Conservation (phyloP, 1,284 basidiomycete species). For the Marasmius oreades region DNA sequence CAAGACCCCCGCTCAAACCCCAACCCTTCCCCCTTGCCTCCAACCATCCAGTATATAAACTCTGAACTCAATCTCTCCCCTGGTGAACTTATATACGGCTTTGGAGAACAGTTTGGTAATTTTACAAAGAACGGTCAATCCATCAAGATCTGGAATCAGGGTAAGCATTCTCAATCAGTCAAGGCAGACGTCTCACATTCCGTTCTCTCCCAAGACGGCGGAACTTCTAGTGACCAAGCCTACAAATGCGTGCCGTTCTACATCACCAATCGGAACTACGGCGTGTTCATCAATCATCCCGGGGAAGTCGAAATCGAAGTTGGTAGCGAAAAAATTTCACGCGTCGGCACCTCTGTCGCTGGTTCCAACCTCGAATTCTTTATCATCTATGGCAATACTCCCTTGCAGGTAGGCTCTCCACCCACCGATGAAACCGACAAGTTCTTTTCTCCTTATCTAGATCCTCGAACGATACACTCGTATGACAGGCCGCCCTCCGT, state of each 20-base stretch:
- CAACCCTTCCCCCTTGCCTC: slow-evolving; percentile 39
- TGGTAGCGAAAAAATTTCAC: slow-evolving; percentile 58
- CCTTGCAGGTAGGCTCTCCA: slow-evolving; percentile 45
- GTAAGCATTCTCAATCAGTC: slow-evolving; percentile 6
- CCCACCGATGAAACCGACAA: background rate
- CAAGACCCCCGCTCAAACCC: slow-evolving; percentile 60
- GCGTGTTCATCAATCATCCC: slow-evolving; percentile 72
- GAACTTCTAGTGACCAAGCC: slow-evolving; percentile 68
- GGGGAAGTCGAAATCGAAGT: slow-evolving; percentile 78
- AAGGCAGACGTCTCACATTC: background rate
- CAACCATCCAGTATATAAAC: slow-evolving; percentile 54
- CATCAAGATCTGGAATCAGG: slow-evolving; percentile 67
- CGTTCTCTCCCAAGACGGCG: slow-evolving; percentile 44
- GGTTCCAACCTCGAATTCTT: slow-evolving; percentile 66
- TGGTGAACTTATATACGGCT: slow-evolving; percentile 69
- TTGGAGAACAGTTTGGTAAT: slow-evolving; percentile 71
- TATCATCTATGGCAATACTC: slow-evolving; percentile 63
- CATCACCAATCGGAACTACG: slow-evolving; percentile 67
- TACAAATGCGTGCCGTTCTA: slow-evolving; percentile 77
- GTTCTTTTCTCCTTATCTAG: slow-evolving; percentile 25
- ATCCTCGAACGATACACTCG: slow-evolving; percentile 60
- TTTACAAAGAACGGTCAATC: slow-evolving; percentile 76
- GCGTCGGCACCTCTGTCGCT: slow-evolving; percentile 65
- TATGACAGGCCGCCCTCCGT: slow-evolving; percentile 66
- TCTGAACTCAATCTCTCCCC: slow-evolving; percentile 68